Evolutionary conservation across 257 asterid genomes (phyloP), one percentile per base, ranked within the genome.

Genomic region (Fraxinus pennsylvanica): DNA sequence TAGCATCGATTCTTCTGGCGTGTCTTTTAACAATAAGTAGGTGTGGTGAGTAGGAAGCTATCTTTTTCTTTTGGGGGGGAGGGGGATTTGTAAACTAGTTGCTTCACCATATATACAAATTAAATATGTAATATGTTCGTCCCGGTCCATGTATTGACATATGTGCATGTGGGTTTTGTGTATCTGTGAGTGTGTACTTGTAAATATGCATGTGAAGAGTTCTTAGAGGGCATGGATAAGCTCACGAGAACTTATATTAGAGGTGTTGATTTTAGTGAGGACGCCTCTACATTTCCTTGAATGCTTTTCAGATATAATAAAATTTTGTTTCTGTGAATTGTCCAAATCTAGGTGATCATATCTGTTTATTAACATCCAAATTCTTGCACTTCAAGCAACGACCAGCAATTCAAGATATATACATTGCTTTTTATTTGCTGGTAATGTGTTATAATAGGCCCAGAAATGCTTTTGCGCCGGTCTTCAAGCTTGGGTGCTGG

Each of bases 381-480:
- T 38, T 77, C 43, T 59, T 68, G 68, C 38, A 36, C 54, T 66
- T 59, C 17, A n/a, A 36, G 69, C 69, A 63, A 63, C 1, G 35
- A 25, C 19, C 19, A 63, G 69, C 6, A 63, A 63, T 10, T 27
- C 69, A 2, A 1, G 35, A 3, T 63, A 63, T 63, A 22, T 25
- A 63, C 17, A 54, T 78, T 81, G 65, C 76, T 76, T 77, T 22
- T 79, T 78, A 19, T 36, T 73, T 77, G 80, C 25, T 72, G 81
- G 61, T 71, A 19, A 74, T 80, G 78, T 86, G 74, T 71, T 81
- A 74, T 84, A 73, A 74, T 57, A 96, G 99, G 99, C 77, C 97
- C 97, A 9, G 98, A 96, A 85, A 82, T 68, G 81, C 98, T 93
- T 80, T 83, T 92, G 86, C 96, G 92, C 82, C 91, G 85, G 79